phyloP scores from a whole-genome alignment of 2,329 filamentous ascomycete species.

The Hymenoscyphus linearis region DNA sequence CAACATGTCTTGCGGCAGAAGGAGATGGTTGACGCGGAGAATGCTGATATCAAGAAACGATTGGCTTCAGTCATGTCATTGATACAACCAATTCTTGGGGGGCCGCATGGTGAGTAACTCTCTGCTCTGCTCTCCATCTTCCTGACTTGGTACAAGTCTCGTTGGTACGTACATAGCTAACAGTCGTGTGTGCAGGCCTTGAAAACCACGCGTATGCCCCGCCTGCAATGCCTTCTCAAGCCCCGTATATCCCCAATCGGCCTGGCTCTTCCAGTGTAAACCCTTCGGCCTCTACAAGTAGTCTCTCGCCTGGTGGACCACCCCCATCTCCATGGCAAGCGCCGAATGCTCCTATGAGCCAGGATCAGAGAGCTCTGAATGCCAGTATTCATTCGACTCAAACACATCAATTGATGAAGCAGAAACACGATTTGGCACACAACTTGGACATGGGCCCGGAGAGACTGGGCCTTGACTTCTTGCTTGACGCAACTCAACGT shows the following conservation, averaged over 20 bases:
- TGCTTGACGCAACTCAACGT: conserved; percentile 57
- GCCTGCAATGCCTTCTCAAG: conserved; percentile 11
- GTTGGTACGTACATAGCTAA: neutral
- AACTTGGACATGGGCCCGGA: conserved; percentile 59
- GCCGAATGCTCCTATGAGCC: conserved; percentile 26
- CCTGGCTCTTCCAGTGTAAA: conserved; percentile 31
- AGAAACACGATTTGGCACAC: conserved; percentile 46
- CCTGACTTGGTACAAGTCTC: neutral
- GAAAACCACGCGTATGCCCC: conserved; percentile 17
- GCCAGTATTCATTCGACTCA: conserved; percentile 31
- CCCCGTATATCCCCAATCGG: conserved; percentile 26
- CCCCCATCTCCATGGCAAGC: conserved; percentile 25
- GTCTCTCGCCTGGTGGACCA: conserved; percentile 34
- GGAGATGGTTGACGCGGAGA: conserved; percentile 72
- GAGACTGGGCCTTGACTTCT: conserved; percentile 66
- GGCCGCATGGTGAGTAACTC: conserved; percentile 26
- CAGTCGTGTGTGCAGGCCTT: conserved; percentile 11
- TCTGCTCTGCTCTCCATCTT: neutral
- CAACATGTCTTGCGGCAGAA: conserved; percentile 71
- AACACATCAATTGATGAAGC: conserved; percentile 35
- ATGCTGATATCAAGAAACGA: conserved; percentile 68
- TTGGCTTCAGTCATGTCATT: conserved; percentile 60
- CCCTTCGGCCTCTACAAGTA: conserved; percentile 37
- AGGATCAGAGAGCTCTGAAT: conserved; percentile 28
- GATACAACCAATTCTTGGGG: conserved; percentile 53